Conservation (phyloP, 108 stramenopile species). For the Nannochloropsis gaditana region DNA sequence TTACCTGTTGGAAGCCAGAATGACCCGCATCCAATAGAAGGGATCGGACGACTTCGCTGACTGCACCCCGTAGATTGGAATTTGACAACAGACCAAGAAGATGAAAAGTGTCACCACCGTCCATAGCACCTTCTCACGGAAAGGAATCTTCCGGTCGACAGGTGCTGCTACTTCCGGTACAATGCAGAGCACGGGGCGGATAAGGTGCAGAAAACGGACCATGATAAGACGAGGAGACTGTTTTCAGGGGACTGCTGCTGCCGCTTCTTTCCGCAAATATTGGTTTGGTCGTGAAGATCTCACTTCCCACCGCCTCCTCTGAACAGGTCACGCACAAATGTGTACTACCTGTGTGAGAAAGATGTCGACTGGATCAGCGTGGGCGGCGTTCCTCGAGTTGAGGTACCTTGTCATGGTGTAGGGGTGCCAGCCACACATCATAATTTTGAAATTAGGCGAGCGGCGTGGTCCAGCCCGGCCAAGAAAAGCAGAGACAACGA, state of each 20-base stretch:
- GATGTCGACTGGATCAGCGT: background rate
- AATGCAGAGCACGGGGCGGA: conserved; percentile 95
- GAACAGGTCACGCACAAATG: background rate
- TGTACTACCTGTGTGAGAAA: background rate
- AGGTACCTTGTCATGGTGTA: background rate
- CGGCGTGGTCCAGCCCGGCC: too few relatives aligned
- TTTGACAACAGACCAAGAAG: conserved; percentile 98
- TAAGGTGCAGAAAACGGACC: conserved; percentile 80
- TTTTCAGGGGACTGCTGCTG: background rate
- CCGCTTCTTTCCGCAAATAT: background rate
- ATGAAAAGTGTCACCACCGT: conserved; percentile 98
- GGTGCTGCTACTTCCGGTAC: conserved; percentile 93
- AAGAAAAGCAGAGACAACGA: too few relatives aligned
- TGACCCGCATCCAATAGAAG: conserved; percentile 99
- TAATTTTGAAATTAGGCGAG: background rate
- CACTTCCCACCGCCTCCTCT: background rate
- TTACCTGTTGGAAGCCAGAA: conserved; percentile 94
- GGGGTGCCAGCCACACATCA: background rate
- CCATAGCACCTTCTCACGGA: conserved; percentile 97
- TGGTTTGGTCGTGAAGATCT: conserved; percentile 17
- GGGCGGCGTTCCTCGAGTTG: background rate
- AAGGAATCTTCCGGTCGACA: conserved; percentile 92
- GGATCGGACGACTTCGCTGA: conserved; percentile 95
- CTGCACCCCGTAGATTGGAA: conserved; percentile 97
- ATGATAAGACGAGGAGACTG: background rate